Conservation (phyloP, 148 eudicot species). For the Rhododendron ovatum region DNA sequence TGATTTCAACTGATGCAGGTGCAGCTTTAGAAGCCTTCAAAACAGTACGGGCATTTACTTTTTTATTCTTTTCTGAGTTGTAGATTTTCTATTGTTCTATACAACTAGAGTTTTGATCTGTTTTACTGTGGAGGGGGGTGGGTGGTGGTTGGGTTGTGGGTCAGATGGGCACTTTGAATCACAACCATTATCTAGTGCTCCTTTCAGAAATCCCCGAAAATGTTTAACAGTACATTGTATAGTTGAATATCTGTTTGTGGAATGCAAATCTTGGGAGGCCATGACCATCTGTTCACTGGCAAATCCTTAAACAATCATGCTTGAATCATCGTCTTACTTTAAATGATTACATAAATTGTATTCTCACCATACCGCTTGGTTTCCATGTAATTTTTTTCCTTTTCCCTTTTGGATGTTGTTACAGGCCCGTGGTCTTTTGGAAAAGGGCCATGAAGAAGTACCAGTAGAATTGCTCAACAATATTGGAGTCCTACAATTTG, state of each 20-base stretch:
- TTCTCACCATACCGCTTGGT: background rate
- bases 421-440: conserved; percentile 72
- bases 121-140: background rate
- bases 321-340: background rate
- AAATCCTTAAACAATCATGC: background rate
- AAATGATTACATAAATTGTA: background rate
- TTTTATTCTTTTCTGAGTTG: background rate
- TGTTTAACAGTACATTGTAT: background rate
- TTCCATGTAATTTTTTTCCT: background rate
- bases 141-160: too few species aligned
- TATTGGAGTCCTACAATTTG: conserved; percentile 94
- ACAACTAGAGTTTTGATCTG: background rate
- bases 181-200: background rate
- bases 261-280: background rate
- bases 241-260: background rate
- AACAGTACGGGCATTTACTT: conserved; percentile 55
- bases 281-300: background rate
- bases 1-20: conserved; percentile 69
- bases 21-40: conserved; percentile 92
- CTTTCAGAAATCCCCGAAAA: background rate
- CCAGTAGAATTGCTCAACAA: conserved; percentile 84
- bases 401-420: conserved; percentile 2
- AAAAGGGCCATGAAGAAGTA: conserved; percentile 60
- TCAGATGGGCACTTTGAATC: background rate
- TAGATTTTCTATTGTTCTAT: background rate